Conservation (phyloP, 176 grass and related monocot genomes). For the Oryza rufipogon region DNA sequence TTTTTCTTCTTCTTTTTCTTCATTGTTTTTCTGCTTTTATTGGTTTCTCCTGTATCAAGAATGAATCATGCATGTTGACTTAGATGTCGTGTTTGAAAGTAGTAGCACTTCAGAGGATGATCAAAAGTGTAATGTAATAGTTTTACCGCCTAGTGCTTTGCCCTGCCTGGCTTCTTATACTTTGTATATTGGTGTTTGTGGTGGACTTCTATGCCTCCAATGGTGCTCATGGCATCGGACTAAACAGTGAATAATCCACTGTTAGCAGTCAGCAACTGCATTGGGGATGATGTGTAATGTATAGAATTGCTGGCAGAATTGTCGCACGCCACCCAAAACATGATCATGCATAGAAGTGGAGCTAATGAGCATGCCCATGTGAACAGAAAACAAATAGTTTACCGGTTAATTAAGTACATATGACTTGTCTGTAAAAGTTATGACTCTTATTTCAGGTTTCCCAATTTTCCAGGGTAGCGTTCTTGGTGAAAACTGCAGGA, state of each 20-base stretch:
- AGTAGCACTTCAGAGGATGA: slow-evolving; percentile 39
- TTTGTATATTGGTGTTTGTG: slow-evolving; percentile 52
- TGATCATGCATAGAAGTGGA: slow-evolving; percentile 52
- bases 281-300: slow-evolving; percentile 37
- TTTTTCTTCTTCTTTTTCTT: slow-evolving; percentile 14
- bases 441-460: slow-evolving; percentile 20
- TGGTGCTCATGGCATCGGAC: slow-evolving; percentile 33
- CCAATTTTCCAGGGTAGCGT: slow-evolving; percentile 25
- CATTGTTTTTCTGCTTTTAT: slow-evolving; percentile 44
- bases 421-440: slow-evolving; percentile 14
- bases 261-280: slow-evolving; percentile 48
- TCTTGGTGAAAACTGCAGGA: not conserved
- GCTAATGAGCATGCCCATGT: slow-evolving; percentile 55
- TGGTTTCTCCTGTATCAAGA: slow-evolving; percentile 56
- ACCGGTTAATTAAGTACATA: slow-evolving; percentile 36
- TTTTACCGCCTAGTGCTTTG: slow-evolving; percentile 54
- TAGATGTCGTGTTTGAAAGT: slow-evolving; percentile 52
- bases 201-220: slow-evolving; percentile 47
- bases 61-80: slow-evolving; percentile 60
- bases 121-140: slow-evolving; percentile 44
- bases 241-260: slow-evolving; percentile 36
- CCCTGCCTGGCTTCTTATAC: slow-evolving; percentile 49
- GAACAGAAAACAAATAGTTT: slow-evolving; percentile 47
- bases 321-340: slow-evolving; percentile 37
- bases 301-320: slow-evolving; percentile 49